Percentiles rank a stretch among this genome's conserved stretches.
phyloP scores from a whole-genome alignment of 805 yeast species.

The Candida alai region DNA sequence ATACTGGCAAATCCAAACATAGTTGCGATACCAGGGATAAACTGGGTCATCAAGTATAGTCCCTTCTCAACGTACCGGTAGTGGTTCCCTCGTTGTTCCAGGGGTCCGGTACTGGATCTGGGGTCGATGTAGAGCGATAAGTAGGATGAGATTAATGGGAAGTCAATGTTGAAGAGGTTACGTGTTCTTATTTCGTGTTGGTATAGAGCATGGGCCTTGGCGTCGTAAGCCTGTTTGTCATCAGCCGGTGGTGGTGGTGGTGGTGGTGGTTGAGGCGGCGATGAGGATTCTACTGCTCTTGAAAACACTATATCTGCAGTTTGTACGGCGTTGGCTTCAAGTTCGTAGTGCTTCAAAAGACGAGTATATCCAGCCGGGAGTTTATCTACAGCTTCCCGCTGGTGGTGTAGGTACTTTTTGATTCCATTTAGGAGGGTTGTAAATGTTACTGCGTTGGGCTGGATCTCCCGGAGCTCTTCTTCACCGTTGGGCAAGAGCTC shows the following conservation, averaged over 20 bases:
- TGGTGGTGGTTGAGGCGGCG: slow-evolving; percentile 35
- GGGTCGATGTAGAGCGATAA: slow-evolving; percentile 26
- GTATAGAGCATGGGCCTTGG: too few relatives aligned
- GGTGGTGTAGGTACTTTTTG: slow-evolving; percentile 15
- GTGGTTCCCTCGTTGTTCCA: slow-evolving; percentile 22
- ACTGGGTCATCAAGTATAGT: slow-evolving; percentile 24
- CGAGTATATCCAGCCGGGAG: slow-evolving; percentile 17
- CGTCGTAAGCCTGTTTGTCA: slow-evolving; percentile 17
- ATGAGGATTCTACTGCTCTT: slow-evolving; percentile 25
- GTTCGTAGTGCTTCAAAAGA: slow-evolving; percentile 19
- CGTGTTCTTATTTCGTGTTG: slow-evolving; percentile 13
- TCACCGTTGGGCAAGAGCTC: slow-evolving; percentile 17
- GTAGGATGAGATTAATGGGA: slow-evolving; percentile 28
- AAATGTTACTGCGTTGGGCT: slow-evolving; percentile 35
- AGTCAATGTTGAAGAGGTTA: slow-evolving; percentile 27
- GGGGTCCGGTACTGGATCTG: slow-evolving; percentile 22
- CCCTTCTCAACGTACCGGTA: slow-evolving; percentile 28
- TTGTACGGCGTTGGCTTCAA: slow-evolving; percentile 24
- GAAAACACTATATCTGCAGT: slow-evolving; percentile 25
- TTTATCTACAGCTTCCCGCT: slow-evolving; percentile 15
- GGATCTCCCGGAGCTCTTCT: slow-evolving; percentile 9
- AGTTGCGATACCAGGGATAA: slow-evolving; percentile 32
- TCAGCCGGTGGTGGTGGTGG: slow-evolving; percentile 16
- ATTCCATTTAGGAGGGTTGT: slow-evolving; percentile 37
- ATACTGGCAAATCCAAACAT: slow-evolving; percentile 13